Conservation (phyloP, 129 eudicot genomes). For the Lonicera japonica region DNA sequence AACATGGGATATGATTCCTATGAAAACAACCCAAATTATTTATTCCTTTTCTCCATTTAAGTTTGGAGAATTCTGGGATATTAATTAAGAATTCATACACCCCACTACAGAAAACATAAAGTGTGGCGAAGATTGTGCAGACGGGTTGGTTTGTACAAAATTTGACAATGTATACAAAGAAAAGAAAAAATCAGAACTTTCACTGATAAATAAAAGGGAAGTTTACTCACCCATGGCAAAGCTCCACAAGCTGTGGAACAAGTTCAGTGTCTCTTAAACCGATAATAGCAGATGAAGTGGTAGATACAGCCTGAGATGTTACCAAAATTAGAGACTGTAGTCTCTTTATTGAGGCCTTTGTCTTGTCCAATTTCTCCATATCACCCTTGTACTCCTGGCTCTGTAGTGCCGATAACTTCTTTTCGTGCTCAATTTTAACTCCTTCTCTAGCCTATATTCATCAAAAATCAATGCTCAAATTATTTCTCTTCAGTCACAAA, state of each 20-base stretch:
- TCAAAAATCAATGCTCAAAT: not conserved
- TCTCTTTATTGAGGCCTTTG: conserved; percentile 71
- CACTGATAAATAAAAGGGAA: not conserved
- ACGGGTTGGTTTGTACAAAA: not conserved
- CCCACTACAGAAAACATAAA: no score
- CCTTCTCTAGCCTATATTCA: conserved; percentile 78
- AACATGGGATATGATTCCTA: no score
- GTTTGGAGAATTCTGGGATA: no score
- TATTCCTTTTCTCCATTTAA: no score
- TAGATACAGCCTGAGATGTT: conserved; percentile 86
- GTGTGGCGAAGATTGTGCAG: not conserved
- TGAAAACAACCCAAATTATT: no score
- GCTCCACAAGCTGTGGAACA: conserved; percentile 86
- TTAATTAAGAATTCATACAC: no score
- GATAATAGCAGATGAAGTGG: conserved; percentile 75
- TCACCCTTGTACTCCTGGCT: conserved; percentile 77
- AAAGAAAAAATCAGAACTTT: no score
- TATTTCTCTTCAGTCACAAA: conserved; percentile 1
- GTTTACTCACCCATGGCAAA: conserved; percentile 76
- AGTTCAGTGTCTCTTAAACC: conserved; percentile 75
- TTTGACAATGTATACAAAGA: not conserved
- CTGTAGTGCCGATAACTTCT: conserved; percentile 67
- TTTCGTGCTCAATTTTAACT: conserved; percentile 84
- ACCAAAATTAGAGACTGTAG: conserved; percentile 76
- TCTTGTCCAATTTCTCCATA: conserved; percentile 80